Evolutionary conservation across 306 rosid species (phyloP).

Genomic region (Sesbania bispinosa): DNA sequence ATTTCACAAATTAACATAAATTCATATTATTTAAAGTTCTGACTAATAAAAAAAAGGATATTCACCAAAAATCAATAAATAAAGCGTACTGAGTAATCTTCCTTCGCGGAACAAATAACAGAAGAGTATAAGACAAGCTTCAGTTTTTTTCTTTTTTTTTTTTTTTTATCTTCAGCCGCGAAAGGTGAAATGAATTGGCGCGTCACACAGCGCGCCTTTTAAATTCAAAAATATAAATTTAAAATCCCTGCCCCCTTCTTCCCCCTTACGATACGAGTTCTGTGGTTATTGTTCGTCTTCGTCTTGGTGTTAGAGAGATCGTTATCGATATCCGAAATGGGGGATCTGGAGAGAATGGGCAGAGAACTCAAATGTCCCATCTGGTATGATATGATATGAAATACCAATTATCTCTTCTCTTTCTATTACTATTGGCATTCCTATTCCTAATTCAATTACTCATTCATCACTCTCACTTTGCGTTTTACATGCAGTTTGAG

Average conservation of each 20-base stretch:
- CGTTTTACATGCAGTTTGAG: constrained; percentile 48
- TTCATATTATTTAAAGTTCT: too few relatives aligned
- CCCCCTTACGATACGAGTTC: background rate
- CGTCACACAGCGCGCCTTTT: constrained; percentile 27
- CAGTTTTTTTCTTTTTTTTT: too few relatives aligned
- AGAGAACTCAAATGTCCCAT: constrained; percentile 89
- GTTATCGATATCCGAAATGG: constrained; percentile 33
- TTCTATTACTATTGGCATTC: background rate
- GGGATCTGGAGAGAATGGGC: constrained; percentile 72
- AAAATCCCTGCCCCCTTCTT: background rate
- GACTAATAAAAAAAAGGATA: too few relatives aligned
- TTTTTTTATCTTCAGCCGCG: too few relatives aligned
- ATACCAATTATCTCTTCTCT: background rate
- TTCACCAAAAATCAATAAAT: background rate
- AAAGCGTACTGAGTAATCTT: constrained; percentile 1
- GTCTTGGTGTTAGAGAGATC: background rate
- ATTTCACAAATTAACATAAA: too few relatives aligned
- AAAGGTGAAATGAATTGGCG: constrained; percentile 19
- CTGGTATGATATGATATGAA: constrained; percentile 79
- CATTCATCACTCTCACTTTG: background rate
- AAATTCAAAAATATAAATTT: background rate
- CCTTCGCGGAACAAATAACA: background rate
- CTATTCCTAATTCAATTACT: background rate
- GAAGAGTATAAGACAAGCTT: background rate
- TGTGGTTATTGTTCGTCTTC: background rate